Base-by-base conservation (phyloP, 306 rosid species). In the Carpinus fangiana region DNA sequence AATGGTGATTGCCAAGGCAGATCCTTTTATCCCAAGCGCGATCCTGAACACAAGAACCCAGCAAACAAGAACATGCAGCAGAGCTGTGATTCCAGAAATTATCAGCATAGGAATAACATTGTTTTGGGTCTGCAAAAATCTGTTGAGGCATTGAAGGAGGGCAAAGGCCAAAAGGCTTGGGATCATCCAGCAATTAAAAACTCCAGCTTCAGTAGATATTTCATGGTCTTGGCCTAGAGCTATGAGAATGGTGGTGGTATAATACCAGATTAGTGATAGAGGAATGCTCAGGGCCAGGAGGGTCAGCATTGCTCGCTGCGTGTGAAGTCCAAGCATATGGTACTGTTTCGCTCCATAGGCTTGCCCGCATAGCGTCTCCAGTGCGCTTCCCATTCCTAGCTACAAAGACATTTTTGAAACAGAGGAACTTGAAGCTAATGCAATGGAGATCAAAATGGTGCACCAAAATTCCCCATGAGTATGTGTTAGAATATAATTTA, bases 351-450 rank as follows among this genome's bases (percentile, higher is more conserved):
- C 89, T 56, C 92, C 90, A 76, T 84, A 89, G 78, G 92, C 90
- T 81, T 89, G 89, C 1, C 92, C 92, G 46, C 90, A 86, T 41
- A 89, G 62, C 1, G 90, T 89, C 78, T 89, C 92, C 68, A 86
- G 78, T 56, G 92, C 92, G 81, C 92, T 89, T 20, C 86, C 87
- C 86, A 89, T 84, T 73, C 92, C 92, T 84, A 86, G 64, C 92
- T 84, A 55, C 13, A 45, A 38, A 78, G 10, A 31, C 64, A 79
- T 21, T 18, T 47, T 69, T 48, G 1, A 75, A 68, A 74, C 76
- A 67, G 16, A 17, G 21, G 20, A 62, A 73, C 0, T 66, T 73
- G 43, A 38, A 3, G 43, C 26, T 61, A 3, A 26, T 38, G 43
- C 43, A 59, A 20, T 23, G 7, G 65, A 59, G 65, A 59, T 23